Base-by-base conservation (phyloP, 345 rosid genomes). In the Viola odorata region DNA sequence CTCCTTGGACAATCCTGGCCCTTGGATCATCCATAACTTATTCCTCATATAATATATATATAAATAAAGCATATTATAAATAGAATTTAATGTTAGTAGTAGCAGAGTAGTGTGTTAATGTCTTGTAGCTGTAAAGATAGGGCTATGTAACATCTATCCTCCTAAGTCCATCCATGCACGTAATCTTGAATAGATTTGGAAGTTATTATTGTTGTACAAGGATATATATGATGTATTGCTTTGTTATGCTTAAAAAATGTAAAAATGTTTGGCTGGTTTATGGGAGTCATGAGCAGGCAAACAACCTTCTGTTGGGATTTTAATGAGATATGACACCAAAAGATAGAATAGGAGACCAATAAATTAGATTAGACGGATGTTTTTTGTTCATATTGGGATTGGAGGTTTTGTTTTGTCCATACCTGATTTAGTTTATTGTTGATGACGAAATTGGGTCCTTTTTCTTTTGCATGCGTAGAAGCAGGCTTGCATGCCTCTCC, bases 1-100 rank as follows among this genome's bases (percentile, higher is more conserved):
- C 53, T 73, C 60, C 63, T 65, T 39, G 70, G 55, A 63, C 79
- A 78, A 75, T 81, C 86, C 42, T 82, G 77, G 79, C 78, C 78
- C 12, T 75, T 75, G 70, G 83, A 76, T 77, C 55, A 71, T 57
- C 78, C 58, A 62, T 45, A 32, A 48, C 42, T 45, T n/a, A 14
- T 45, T 50, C 47, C 17, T 8, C 54, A 58, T 6, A 32, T n/a
- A 36, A 4, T 49, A 37, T 55, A 13, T 15, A 40, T 39, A 47
- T 47, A 6, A 42, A 11, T 42, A 42, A 42, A 6, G 8, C 45
- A 42, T 23, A 23, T 23, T 23, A 23, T 23, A 23, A 23, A 23
- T 23, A 23, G 32, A 23, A 23, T 23, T 23, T 23, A 23, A 23
- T 23, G 32, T 23, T 23, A 23, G 32, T 23, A 23, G 32, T 23